These are phyloP conservation scores for Haematococcus lacustris DNA, from an alignment of 139 green algal genomes.

Conservation along the genomic window DNA sequence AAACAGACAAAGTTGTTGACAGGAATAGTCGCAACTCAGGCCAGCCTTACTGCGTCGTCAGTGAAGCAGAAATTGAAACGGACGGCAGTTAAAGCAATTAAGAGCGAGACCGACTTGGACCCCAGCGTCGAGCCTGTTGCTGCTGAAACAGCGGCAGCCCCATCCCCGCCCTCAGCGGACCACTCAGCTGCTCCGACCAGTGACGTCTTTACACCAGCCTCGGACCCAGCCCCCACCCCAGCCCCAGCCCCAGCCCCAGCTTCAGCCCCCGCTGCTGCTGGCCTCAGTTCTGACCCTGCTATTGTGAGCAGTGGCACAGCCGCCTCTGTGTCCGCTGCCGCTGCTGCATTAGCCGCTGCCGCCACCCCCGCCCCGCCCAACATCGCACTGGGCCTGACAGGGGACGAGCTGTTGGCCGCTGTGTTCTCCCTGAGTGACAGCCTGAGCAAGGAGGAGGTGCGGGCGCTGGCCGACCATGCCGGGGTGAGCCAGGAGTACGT, in stretches of 20 bases:
- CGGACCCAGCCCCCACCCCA: neutral
- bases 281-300: too few relatives aligned
- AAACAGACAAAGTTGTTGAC: too few relatives aligned
- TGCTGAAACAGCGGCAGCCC: too few relatives aligned
- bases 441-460: neutral
- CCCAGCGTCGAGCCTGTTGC: too few relatives aligned
- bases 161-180: too few relatives aligned
- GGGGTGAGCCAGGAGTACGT: neutral
- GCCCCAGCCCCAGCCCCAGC: neutral
- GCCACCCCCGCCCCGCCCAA: neutral
- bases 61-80: too few relatives aligned
- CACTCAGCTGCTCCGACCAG: too few relatives aligned
- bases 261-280: neutral
- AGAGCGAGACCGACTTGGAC: too few relatives aligned
- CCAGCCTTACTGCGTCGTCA: too few relatives aligned
- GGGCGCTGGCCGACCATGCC: neutral
- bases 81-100: too few relatives aligned
- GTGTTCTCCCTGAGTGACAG: conserved; percentile 7
- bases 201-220: neutral
- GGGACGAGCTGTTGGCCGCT: conserved; percentile 5
- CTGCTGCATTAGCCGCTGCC: neutral
- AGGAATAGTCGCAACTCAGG: too few relatives aligned
- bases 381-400: neutral
- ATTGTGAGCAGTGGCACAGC: too few relatives aligned
- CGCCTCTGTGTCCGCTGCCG: neutral